Evolutionary conservation across 176 grass and related monocot genomes (phyloP).

Genomic region (Rhynchospora pubera): DNA sequence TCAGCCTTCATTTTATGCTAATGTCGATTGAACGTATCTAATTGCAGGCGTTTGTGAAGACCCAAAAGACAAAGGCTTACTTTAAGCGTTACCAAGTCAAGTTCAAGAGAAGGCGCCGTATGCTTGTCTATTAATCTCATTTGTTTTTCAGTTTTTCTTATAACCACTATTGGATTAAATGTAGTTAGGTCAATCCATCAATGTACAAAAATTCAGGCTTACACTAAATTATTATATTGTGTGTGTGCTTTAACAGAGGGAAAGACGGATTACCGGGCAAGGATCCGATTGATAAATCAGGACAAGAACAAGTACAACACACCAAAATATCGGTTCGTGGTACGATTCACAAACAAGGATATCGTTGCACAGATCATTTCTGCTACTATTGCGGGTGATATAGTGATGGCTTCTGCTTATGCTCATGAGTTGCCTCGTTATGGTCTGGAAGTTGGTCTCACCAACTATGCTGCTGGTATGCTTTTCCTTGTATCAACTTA

Average conservation of each 20-base stretch:
- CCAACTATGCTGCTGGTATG: conserved; percentile 60
- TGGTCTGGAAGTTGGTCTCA: conserved; percentile 62
- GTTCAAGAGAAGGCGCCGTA: conserved; percentile 61
- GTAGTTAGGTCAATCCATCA: not conserved
- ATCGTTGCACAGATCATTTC: conserved; percentile 43
- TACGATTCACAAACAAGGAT: conserved; percentile 64
- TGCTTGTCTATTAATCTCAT: not conserved
- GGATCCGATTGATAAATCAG: conserved; percentile 58
- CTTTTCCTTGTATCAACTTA: not conserved
- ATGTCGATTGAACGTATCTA: not conserved
- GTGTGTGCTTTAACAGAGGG: conserved; percentile 32
- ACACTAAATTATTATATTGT: not conserved
- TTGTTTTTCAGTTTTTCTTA: not conserved
- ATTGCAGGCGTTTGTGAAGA: conserved; percentile 42
- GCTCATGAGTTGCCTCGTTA: conserved; percentile 51
- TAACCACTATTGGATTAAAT: not conserved
- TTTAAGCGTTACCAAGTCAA: conserved; percentile 75
- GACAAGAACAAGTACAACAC: conserved; percentile 77
- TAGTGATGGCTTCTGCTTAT: conserved; percentile 51
- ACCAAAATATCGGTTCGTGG: conserved; percentile 53
- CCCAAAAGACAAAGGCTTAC: conserved; percentile 48
- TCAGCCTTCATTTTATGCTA: not conserved
- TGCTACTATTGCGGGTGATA: conserved; percentile 54
- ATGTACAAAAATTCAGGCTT: not conserved
- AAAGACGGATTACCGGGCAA: conserved; percentile 61